Conservation (phyloP, 2,329 filamentous ascomycete species). For the Trichoderma breve region DNA sequence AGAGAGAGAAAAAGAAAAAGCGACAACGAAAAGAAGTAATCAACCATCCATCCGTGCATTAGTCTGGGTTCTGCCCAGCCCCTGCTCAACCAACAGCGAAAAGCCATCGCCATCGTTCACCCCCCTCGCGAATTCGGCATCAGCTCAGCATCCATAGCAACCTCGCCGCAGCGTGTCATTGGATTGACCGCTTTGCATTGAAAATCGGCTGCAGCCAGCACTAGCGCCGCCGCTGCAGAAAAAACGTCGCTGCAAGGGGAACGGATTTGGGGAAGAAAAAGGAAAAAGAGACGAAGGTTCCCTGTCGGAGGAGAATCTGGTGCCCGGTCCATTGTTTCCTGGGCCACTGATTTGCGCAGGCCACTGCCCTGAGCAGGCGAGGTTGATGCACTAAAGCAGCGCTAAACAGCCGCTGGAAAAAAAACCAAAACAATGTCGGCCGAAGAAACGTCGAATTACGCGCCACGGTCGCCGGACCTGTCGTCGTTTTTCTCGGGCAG, state of each 20-base stretch:
- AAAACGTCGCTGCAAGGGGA: not conserved
- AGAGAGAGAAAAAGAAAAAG: not conserved
- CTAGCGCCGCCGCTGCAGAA: not conserved
- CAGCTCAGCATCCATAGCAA: not conserved
- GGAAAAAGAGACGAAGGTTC: not conserved
- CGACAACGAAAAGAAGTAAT: not conserved
- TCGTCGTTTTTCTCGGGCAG: constrained; percentile 51
- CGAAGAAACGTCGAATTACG: constrained; percentile 47
- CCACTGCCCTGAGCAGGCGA: constrained; percentile 5
- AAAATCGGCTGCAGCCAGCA: not conserved
- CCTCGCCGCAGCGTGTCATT: not conserved
- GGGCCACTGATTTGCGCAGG: constrained; percentile 7
- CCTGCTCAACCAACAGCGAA: not conserved
- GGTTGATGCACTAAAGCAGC: constrained; percentile 14
- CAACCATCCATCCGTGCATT: not conserved
- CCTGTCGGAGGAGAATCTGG: not conserved
- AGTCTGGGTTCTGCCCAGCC: not conserved
- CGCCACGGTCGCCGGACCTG: constrained; percentile 58
- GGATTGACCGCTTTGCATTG: not conserved
- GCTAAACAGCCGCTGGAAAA: constrained; percentile 10
- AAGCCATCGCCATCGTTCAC: not conserved
- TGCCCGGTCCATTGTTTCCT: constrained; percentile 2
- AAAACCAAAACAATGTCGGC: constrained; percentile 42
- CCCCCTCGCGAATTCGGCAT: not conserved
- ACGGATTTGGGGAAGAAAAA: not conserved